Evolutionary conservation across 306 rosid species (phyloP).

Genomic region (Argentina anserina): DNA sequence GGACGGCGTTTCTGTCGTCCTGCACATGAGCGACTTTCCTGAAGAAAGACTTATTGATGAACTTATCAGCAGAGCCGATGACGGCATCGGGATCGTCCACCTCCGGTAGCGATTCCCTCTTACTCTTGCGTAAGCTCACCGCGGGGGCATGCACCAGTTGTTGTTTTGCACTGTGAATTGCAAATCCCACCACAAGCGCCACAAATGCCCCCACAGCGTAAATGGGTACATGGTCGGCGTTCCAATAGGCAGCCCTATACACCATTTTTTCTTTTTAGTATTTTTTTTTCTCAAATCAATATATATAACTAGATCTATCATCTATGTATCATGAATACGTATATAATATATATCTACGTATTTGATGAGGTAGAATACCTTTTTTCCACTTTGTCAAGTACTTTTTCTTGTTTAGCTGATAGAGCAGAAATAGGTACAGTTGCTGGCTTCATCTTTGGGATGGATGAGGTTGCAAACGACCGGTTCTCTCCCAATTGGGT

Average conservation of each 20-base stretch:
- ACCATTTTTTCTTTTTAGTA: too few species aligned
- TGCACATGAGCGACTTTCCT: constrained; percentile 35
- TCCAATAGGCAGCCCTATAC: too few species aligned
- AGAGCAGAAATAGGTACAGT: constrained; percentile 4
- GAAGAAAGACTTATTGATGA: constrained; percentile 29
- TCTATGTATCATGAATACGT: too few species aligned
- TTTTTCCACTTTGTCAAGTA: neutral
- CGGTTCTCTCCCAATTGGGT: constrained; percentile 12
- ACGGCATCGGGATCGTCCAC: constrained; percentile 25
- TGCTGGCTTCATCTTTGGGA: constrained; percentile 15
- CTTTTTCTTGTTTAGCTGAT: neutral
- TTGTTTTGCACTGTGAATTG: constrained; percentile 23
- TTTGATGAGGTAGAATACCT: neutral
- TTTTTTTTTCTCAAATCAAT: too few species aligned
- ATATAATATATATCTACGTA: neutral
- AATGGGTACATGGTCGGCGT: too few species aligned
- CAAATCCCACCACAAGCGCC: neutral
- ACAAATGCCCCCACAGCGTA: too few species aligned
- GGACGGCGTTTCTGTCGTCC: neutral
- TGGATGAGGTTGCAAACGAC: constrained; percentile 20
- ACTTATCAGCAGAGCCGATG: constrained; percentile 23
- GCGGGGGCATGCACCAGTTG: constrained; percentile 31
- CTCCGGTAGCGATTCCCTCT: constrained; percentile 23
- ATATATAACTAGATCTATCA: too few species aligned
- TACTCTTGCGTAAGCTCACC: constrained; percentile 18